These are phyloP conservation scores for Metschnikowia orientalis DNA, from an alignment of 805 yeast species.

Conservation along the genomic window DNA sequence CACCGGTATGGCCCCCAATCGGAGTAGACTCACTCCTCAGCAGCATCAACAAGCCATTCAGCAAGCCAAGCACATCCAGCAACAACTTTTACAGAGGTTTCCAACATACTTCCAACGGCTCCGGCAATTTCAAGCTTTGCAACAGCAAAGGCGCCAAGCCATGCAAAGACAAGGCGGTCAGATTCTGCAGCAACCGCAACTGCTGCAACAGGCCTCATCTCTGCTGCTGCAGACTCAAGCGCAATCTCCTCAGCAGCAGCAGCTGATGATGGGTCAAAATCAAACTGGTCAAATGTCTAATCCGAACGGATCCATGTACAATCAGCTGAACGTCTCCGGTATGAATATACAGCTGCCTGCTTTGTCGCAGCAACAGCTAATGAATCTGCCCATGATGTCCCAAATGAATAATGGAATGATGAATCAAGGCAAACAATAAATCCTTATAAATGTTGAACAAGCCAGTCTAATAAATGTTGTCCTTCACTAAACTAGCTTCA, in stretches of 20 bases:
- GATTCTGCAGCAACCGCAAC: constrained; percentile 11
- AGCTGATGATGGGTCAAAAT: constrained; percentile 9
- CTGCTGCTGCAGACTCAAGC: constrained; percentile 11
- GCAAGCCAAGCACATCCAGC: constrained; percentile 38
- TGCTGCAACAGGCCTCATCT: no score
- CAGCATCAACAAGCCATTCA: constrained; percentile 43
- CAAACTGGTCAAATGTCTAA: constrained; percentile 3
- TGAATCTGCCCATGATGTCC: constrained; percentile 20
- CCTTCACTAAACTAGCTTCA: no score
- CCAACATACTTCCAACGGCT: constrained; percentile 36
- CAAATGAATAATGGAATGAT: constrained; percentile 16
- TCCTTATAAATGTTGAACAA: no score
- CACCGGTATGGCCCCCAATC: constrained; percentile 41
- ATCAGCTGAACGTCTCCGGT: constrained; percentile 11
- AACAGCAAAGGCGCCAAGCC: constrained; percentile 21
- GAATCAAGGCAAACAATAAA: constrained; percentile 14
- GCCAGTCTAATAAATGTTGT: no score
- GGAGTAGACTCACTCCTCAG: constrained; percentile 37
- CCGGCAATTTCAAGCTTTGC: constrained; percentile 33
- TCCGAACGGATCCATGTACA: constrained; percentile 8
- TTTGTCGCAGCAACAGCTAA: constrained; percentile 17
- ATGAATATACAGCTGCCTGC: constrained; percentile 18
- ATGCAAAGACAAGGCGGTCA: constrained; percentile 19
- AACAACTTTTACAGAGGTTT: constrained; percentile 33
- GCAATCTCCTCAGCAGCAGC: constrained; percentile 10